phyloP scores from a whole-genome alignment of 495 filamentous ascomycete species.

The Neurospora sp. region DNA sequence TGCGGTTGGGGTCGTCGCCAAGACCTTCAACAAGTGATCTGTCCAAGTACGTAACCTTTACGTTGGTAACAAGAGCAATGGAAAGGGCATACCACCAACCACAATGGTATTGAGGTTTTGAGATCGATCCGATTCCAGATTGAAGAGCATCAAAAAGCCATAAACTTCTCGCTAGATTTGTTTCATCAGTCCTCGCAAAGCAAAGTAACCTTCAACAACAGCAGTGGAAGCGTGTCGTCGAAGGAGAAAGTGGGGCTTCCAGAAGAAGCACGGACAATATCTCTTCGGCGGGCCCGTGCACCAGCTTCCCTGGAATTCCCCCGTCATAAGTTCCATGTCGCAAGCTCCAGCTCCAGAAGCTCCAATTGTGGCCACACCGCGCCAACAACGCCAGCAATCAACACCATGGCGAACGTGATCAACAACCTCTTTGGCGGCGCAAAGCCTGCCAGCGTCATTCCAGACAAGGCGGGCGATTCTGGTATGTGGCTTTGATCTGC shows the following conservation, averaged over 20 bases:
- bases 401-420: conserved; percentile 56
- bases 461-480: conserved; percentile 41
- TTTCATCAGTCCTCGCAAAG: not conserved
- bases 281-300: not conserved
- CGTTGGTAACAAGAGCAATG: not conserved
- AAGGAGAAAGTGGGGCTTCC: not conserved
- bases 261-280: not conserved
- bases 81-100: not conserved
- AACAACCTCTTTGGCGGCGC: conserved; percentile 58
- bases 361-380: not conserved
- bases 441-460: conserved; percentile 39
- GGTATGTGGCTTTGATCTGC: conserved; percentile 37
- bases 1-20: not conserved
- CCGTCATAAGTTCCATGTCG: not conserved
- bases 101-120: not conserved
- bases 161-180: not conserved
- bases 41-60: not conserved
- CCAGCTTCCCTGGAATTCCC: not conserved
- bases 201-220: not conserved
- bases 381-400: conserved; percentile 4
- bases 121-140: not conserved
- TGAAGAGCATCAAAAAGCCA: not conserved
- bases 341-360: not conserved
- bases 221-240: not conserved
- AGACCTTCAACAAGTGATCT: not conserved